These are phyloP conservation scores for Elymus sibiricus DNA, from an alignment of 176 grass and related monocot species.

Conservation along the genomic window DNA sequence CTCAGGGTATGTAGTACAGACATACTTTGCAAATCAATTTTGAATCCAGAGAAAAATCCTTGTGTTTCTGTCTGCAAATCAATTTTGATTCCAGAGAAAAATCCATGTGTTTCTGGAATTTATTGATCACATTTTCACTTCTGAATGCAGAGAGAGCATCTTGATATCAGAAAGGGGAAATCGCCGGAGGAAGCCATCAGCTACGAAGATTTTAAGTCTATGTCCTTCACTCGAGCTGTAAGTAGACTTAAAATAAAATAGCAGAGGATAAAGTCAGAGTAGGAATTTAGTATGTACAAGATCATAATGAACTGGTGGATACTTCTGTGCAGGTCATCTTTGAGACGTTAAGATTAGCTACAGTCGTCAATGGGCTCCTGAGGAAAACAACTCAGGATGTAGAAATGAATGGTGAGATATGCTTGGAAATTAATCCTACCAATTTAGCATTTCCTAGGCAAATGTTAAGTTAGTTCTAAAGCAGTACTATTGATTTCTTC, in stretches of 20 bases:
- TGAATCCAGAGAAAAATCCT: background rate
- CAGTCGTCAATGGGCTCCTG: constrained; percentile 88
- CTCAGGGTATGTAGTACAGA: constrained; percentile 50
- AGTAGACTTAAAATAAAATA: constrained; percentile 21
- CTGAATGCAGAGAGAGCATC: constrained; percentile 69
- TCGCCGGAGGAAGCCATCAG: constrained; percentile 46
- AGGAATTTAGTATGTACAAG: background rate
- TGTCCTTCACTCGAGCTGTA: constrained; percentile 90
- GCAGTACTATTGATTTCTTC: constrained; percentile 15
- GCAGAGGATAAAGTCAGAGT: background rate
- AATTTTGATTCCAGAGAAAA: background rate
- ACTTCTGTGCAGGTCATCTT: constrained; percentile 53
- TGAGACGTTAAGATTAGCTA: constrained; percentile 91
- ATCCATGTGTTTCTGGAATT: background rate
- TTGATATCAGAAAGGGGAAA: constrained; percentile 63
- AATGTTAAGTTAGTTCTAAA: background rate
- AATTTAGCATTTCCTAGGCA: background rate
- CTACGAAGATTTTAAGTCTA: constrained; percentile 77
- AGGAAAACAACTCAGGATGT: constrained; percentile 94
- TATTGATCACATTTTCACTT: background rate
- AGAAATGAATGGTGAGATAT: constrained; percentile 75
- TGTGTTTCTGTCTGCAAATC: background rate
- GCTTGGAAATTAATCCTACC: background rate
- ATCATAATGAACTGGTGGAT: background rate
- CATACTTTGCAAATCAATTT: background rate